These are phyloP conservation scores for Aciculosporium take DNA, from an alignment of 2,329 filamentous ascomycete genomes.

Conservation along the genomic window DNA sequence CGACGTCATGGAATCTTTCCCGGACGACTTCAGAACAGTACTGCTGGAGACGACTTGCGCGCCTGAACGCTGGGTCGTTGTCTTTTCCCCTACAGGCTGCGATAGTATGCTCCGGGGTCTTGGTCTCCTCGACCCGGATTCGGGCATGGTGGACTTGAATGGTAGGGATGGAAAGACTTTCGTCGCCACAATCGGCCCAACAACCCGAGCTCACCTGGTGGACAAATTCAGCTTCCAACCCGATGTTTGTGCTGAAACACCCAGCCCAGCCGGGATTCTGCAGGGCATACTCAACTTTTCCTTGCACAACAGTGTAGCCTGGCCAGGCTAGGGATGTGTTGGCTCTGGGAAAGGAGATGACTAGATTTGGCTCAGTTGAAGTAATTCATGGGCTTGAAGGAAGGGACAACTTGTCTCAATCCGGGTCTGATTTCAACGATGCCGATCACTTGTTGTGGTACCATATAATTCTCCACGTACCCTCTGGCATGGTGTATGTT, in stretches of 20 bases:
- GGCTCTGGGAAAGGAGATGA: not conserved
- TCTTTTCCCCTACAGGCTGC: slow-evolving; percentile 55
- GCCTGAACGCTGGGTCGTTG: slow-evolving; percentile 53
- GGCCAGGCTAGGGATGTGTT: not conserved
- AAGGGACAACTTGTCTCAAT: too few relatives aligned
- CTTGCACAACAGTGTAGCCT: not conserved
- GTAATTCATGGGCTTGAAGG: too few relatives aligned
- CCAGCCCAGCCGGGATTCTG: slow-evolving; percentile 67
- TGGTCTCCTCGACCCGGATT: slow-evolving; percentile 33
- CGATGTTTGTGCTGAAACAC: slow-evolving; percentile 68
- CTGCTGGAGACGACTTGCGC: slow-evolving; percentile 31
- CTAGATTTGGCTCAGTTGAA: too few relatives aligned
- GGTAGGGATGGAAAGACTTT: slow-evolving; percentile 33
- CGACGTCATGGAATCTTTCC: slow-evolving; percentile 66
- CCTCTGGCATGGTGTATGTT: too few relatives aligned
- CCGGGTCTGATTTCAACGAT: too few relatives aligned
- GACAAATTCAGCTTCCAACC: slow-evolving; percentile 52
- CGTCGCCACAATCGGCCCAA: slow-evolving; percentile 85
- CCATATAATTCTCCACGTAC: too few relatives aligned
- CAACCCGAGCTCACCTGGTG: slow-evolving; percentile 63
- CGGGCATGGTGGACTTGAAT: slow-evolving; percentile 22
- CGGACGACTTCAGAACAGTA: slow-evolving; percentile 43
- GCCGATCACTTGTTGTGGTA: too few relatives aligned
- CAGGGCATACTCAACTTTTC: slow-evolving; percentile 40
- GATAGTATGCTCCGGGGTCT: slow-evolving; percentile 44